Percentiles rank a stretch among this genome's conserved stretches.
Evolutionary conservation across 1,139 yeast species (phyloP).

Genomic region (Scheffersomyces quercinus): DNA sequence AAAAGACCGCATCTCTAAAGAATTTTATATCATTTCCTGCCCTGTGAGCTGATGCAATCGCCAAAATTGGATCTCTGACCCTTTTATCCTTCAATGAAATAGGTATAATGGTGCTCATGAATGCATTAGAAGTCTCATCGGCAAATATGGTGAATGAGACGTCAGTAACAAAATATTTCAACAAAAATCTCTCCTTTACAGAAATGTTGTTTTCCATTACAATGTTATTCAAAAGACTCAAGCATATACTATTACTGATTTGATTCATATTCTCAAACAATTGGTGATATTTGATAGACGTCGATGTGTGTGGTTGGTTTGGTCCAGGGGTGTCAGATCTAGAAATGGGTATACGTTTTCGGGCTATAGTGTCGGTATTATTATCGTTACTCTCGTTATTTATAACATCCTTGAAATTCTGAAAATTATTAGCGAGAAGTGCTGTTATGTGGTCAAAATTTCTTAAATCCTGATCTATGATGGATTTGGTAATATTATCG

Average conservation of each 20-base stretch:
- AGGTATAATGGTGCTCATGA: conserved; percentile 19
- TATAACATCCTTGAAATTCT: not conserved
- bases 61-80: conserved; percentile 18
- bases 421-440: not conserved
- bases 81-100: conserved; percentile 13
- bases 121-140: conserved; percentile 19
- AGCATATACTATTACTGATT: conserved; percentile 1
- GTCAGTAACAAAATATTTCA: conserved; percentile 17
- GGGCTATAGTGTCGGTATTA: not conserved
- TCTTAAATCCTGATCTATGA: not conserved
- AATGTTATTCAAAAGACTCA: not conserved
- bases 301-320: not conserved
- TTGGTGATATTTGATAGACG: not conserved
- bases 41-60: conserved; percentile 20
- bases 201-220: conserved; percentile 5
- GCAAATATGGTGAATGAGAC: conserved; percentile 18
- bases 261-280: not conserved
- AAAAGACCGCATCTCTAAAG: conserved; percentile 14
- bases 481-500: not conserved
- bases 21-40: conserved; percentile 8
- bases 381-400: not conserved
- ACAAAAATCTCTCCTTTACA: conserved; percentile 12
- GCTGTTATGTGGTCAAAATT: not conserved
- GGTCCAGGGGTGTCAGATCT: not conserved
- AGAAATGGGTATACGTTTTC: not conserved